Conservation (phyloP, 2,329 filamentous ascomycete genomes). For the Chlorencoelia australis region DNA sequence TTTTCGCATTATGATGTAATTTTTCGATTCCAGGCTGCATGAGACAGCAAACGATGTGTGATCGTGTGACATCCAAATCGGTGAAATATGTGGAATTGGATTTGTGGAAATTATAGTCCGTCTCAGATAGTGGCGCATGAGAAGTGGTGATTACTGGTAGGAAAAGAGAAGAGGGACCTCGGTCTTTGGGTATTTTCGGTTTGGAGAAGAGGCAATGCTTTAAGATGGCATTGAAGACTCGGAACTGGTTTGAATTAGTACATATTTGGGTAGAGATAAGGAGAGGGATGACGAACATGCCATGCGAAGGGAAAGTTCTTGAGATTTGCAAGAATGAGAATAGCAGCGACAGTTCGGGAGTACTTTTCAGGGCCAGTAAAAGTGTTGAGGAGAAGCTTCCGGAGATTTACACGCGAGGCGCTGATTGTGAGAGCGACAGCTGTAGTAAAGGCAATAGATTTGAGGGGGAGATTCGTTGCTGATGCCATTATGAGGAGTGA, state of each 20-base stretch:
- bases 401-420: constrained; percentile 18
- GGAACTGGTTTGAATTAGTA: constrained; percentile 28
- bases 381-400: constrained; percentile 12
- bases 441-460: constrained; percentile 18
- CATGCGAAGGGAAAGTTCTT: constrained; percentile 50
- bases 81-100: constrained; percentile 62
- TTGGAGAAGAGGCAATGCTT: constrained; percentile 34
- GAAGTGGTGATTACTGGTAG: constrained; percentile 48
- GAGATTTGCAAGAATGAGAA: constrained; percentile 40
- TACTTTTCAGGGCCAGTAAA: constrained; percentile 26
- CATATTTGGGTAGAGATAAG: not conserved
- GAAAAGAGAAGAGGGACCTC: constrained; percentile 40
- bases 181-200: constrained; percentile 26
- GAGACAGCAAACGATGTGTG: constrained; percentile 65
- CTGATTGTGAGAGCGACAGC: constrained; percentile 14
- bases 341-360: constrained; percentile 22
- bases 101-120: constrained; percentile 66
- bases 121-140: constrained; percentile 51
- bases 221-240: constrained; percentile 37
- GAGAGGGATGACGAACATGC: constrained; percentile 38
- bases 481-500: constrained; percentile 21
- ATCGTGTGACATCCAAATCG: constrained; percentile 64
- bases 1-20: constrained; percentile 38
- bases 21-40: constrained; percentile 47
- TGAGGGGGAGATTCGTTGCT: constrained; percentile 22